Percentiles rank a stretch among this genome's conserved stretches.
Conservation (phyloP, 1,284 basidiomycete species). For the Sanghuangporus weigelae region DNA sequence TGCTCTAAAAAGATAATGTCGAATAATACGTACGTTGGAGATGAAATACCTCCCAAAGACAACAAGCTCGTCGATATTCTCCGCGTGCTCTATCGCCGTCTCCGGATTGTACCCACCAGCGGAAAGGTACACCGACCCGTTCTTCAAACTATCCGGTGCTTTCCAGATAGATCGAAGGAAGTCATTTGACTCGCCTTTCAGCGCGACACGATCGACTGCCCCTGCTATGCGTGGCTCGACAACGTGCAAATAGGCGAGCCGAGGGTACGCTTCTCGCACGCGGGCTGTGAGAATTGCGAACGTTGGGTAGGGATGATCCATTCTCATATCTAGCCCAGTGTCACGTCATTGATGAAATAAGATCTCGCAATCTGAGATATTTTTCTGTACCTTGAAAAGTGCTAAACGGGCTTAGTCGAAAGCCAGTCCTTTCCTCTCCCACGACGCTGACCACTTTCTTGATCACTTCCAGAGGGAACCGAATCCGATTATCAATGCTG, state of each 20-base stretch:
- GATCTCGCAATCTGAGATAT: not conserved
- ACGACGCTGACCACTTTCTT: slow-evolving; percentile 23
- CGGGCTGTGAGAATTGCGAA: slow-evolving; percentile 32
- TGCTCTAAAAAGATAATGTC: not conserved
- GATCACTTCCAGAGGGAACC: slow-evolving; percentile 37
- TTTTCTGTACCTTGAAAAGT: slow-evolving; percentile 17
- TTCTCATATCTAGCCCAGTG: slow-evolving; percentile 24
- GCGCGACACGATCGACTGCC: slow-evolving; percentile 15
- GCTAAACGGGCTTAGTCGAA: slow-evolving; percentile 35
- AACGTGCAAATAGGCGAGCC: slow-evolving; percentile 53
- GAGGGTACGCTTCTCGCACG: slow-evolving; percentile 33
- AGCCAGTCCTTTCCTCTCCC: slow-evolving; percentile 25
- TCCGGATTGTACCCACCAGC: slow-evolving; percentile 31
- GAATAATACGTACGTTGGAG: slow-evolving; percentile 33
- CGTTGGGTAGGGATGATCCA: slow-evolving; percentile 23
- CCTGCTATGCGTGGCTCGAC: slow-evolving; percentile 31
- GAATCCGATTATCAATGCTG: slow-evolving; percentile 36
- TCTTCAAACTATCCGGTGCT: not conserved
- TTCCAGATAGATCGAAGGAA: slow-evolving; percentile 31
- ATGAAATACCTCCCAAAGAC: slow-evolving; percentile 48
- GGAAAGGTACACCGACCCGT: slow-evolving; percentile 30
- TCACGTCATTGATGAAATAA: not conserved
- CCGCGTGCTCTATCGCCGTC: slow-evolving; percentile 29
- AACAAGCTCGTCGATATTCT: slow-evolving; percentile 33
- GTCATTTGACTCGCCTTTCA: slow-evolving; percentile 27